Conservation (phyloP, 257 asterid species). For the Solanum infundibuliforme region DNA sequence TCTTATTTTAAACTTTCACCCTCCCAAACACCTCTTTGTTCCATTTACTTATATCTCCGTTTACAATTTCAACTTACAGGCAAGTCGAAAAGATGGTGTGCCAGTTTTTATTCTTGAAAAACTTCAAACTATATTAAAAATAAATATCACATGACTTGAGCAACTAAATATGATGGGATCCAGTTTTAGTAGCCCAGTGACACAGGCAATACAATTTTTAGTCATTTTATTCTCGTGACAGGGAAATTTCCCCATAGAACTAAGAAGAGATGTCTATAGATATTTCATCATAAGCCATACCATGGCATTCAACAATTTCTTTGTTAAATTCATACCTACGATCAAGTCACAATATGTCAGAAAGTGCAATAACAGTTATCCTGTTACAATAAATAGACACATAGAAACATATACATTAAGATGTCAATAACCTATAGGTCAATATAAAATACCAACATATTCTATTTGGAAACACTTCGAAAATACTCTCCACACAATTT, state of each 20-base stretch:
- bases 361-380: neutral
- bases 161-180: neutral
- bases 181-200: neutral
- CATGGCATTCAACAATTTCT: conserved; percentile 87
- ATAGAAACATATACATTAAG: neutral
- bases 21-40: neutral
- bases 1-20: neutral
- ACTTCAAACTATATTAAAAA: neutral
- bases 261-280: neutral
- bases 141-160: neutral
- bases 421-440: neutral
- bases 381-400: neutral
- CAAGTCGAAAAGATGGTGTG: neutral
- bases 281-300: conserved; percentile 23
- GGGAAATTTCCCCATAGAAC: neutral
- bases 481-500: neutral
- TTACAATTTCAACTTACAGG: neutral
- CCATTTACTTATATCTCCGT: neutral
- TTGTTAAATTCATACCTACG: conserved; percentile 84
- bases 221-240: neutral
- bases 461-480: neutral
- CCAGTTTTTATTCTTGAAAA: neutral
- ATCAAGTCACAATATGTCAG: conserved; percentile 12
- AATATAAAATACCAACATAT: neutral
- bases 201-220: neutral